A percentile compares a stretch with the other conserved stretches of the same genome.
These are phyloP conservation scores for Thelephora aurantiotincta DNA, from an alignment of 768 basidiomycete species.

Conservation along the genomic window DNA sequence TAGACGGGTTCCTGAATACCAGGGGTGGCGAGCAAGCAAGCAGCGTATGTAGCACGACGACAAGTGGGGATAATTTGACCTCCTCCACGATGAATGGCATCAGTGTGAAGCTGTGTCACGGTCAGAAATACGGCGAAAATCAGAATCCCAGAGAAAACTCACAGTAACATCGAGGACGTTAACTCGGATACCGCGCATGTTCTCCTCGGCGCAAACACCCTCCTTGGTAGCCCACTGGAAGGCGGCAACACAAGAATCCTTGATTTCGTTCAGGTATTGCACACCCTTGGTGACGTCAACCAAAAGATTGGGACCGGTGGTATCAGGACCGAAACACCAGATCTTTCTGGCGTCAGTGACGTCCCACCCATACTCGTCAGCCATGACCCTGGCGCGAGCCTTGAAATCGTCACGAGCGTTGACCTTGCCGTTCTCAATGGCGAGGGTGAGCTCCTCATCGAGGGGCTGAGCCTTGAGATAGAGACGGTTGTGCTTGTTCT, in stretches of 20 bases:
- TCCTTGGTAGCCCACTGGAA: slow-evolving; percentile 99
- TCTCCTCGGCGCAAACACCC: slow-evolving; percentile 92
- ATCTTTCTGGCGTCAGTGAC: slow-evolving; percentile 99
- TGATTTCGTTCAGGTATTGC: slow-evolving; percentile 99
- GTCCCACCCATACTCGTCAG: slow-evolving; percentile 96
- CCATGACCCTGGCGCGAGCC: slow-evolving; percentile 84
- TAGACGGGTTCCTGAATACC: slow-evolving; percentile 94
- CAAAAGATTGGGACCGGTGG: slow-evolving; percentile 90
- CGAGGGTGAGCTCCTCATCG: slow-evolving; percentile 86
- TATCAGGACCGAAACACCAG: slow-evolving; percentile 99
- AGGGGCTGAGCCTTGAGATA: slow-evolving; percentile 88
- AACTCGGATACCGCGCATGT: slow-evolving; percentile 95
- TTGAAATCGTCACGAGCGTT: slow-evolving; percentile 96
- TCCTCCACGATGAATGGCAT: slow-evolving; percentile 99
- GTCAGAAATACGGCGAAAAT: neutral
- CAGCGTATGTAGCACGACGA: slow-evolving; percentile 93
- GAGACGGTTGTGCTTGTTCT: slow-evolving; percentile 99
- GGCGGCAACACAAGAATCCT: slow-evolving; percentile 97
- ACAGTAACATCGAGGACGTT: slow-evolving; percentile 95
- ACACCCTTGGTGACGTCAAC: slow-evolving; percentile 99
- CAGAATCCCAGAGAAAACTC: slow-evolving; percentile 15
- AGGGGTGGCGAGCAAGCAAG: slow-evolving; percentile 83
- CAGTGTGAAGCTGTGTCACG: slow-evolving; percentile 68
- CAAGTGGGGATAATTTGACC: slow-evolving; percentile 97
- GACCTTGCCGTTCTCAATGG: slow-evolving; percentile 81